phyloP scores from a whole-genome alignment of 208 protist genomes.

The Sergeia podlipaevii region DNA sequence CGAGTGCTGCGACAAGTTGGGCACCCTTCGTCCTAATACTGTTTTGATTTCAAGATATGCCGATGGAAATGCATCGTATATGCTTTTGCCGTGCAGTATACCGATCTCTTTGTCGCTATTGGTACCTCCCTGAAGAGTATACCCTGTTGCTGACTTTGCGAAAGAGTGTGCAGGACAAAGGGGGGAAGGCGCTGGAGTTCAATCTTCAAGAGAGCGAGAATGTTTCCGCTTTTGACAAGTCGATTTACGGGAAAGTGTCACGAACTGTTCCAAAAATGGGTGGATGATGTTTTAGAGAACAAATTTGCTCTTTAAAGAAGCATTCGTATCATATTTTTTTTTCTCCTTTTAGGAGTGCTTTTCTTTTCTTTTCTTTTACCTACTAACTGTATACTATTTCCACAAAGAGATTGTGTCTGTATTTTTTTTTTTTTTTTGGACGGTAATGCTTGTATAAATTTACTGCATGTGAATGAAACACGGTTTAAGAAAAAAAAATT shows the following conservation, averaged over 20 bases:
- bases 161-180: conserved; percentile 21
- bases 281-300: conserved; percentile 36
- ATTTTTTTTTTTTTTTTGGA: conserved; percentile 8
- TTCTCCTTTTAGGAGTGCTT: background rate
- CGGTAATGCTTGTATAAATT: background rate
- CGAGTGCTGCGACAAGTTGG: conserved; percentile 29
- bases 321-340: too few species aligned
- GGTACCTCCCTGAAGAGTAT: conserved; percentile 75
- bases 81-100: conserved; percentile 15
- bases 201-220: conserved; percentile 51
- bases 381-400: background rate
- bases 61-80: conserved; percentile 62
- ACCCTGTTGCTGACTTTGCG: conserved; percentile 66
- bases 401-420: conserved; percentile 1
- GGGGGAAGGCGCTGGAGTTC: conserved; percentile 48
- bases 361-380: background rate
- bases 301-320: background rate
- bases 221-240: conserved; percentile 33
- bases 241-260: conserved; percentile 42
- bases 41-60: conserved; percentile 86
- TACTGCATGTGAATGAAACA: too few species aligned
- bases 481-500: too few species aligned
- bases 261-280: conserved; percentile 52
- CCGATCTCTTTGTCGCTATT: conserved; percentile 69
- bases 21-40: conserved; percentile 72